Evolutionary conservation across 139 green algal genomes (phyloP), one percentile per base, ranked within the genome.

Genomic region (Picochlorum sp.): DNA sequence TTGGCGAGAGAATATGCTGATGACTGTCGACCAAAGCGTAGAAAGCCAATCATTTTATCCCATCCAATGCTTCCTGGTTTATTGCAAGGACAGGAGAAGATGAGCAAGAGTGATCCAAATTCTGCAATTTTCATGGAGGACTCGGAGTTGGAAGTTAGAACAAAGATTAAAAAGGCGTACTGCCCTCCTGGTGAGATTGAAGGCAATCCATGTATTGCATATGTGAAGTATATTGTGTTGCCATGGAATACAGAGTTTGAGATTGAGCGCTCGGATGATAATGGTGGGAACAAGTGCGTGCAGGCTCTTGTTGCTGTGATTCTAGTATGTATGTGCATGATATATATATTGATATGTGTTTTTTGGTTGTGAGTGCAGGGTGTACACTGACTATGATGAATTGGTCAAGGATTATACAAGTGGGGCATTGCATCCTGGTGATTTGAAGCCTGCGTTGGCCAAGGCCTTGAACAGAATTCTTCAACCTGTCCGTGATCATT

Each of bases 141-240:
- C 80, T 85, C 49, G 30, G 86, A 90, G 64, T 54, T 61, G 37
- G 94, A 99, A 38, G 93, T 99, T 16, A 90, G 90, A 56, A 81
- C 79, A 56, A 99, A 99, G 74, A 95, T 99, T 76, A 98, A 98
- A 74, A 97, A 96, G 77, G 90, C 94, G 18, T 99, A 82, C 82
- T 98, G 94, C 81, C 88, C 94, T 16, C 87, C 89, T 9, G 15
- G 51, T 26, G 56, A 72, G 62, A 70, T 95, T 1, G 81, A 85
- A 9, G 86, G 83, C 64, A 99, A 99, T 80, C 94, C 94, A 4
- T 96, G 88, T 80, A 63, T 98, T 30, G 84, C 90, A 68, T 99
- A 99, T 75, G 64, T 95, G n/a, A 58, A 83, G 54, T 79, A 95
- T 76, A 91, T 99, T 51, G 73, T 97, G 16, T 58, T 99, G 26